Evolutionary conservation across 257 asterid genomes (phyloP), one percentile per base, ranked within the genome.

Genomic region (Fraxinus excelsior): DNA sequence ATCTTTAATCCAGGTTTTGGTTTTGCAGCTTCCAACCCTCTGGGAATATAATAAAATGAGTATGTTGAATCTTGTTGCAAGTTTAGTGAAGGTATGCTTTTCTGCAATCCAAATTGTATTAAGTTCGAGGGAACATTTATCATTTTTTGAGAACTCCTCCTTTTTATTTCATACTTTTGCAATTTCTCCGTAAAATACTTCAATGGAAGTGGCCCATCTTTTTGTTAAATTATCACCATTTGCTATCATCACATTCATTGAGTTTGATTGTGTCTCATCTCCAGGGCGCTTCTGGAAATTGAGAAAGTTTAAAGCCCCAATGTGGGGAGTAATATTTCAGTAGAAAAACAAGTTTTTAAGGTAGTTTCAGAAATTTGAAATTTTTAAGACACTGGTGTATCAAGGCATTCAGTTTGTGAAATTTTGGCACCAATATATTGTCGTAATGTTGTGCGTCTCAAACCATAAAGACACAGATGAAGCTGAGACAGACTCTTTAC

Each of bases 41-140:
- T 93, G 93, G 90, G 97, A 91, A 58, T 90, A 86, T 78, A 93
- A 93, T 82, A 88, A 78, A 84, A 83, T 90, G 94, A 90, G 97
- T 70, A 93, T 93, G 97, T 90, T 93, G 79, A 91, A 91, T 85
- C 90, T 93, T 83, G 96, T 87, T 64, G 93, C 91, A 40, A 87
- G 96, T 82, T 81, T 91, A 60, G 88, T 87, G 68, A 88, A 90
- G 97, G 97, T 93, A 91, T 70, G 68, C 18, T 42, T 49, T 70
- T 31, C 46, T 28, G 49, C n/a, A 71, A 78, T 58, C 19, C 25
- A 35, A 26, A 56, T 35, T 37, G 31, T 29, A 28, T 64, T 67
- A 8, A 31, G 12, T 64, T 75, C 12, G 16, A 40, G 49, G 16
- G 16, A 40, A 40, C 16, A 3, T 26, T 16, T 26, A 56, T 35